These are phyloP conservation scores for Yamadazyma sp. DNA, from an alignment of 805 yeast genomes.

Conservation along the genomic window DNA sequence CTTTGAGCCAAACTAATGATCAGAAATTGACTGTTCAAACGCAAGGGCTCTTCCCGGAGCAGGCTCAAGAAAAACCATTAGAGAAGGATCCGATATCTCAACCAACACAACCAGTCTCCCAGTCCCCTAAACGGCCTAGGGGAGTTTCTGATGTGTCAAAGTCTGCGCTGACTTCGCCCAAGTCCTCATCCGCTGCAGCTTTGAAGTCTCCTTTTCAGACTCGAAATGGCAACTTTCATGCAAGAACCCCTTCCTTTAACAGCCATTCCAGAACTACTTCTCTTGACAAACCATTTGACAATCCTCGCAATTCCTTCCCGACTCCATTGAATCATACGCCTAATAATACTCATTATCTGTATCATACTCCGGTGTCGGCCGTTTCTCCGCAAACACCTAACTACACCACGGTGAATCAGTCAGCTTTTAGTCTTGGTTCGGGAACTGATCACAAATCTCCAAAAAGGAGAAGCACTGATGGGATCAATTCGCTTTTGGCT, in stretches of 20 bases:
- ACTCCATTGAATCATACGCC: too few relatives aligned
- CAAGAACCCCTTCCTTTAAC: too few relatives aligned
- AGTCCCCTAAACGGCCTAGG: background rate
- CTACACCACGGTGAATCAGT: slow-evolving; percentile 1
- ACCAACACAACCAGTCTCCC: background rate
- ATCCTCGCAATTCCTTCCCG: too few relatives aligned
- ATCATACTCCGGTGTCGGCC: slow-evolving; percentile 1
- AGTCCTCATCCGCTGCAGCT: slow-evolving; percentile 10
- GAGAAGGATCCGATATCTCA: too few relatives aligned
- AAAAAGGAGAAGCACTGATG: slow-evolving; percentile 13
- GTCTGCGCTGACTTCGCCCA: slow-evolving; percentile 4
- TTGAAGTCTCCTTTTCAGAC: slow-evolving; percentile 5
- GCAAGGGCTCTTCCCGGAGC: background rate
- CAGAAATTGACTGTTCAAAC: too few relatives aligned
- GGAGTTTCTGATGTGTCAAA: too few relatives aligned
- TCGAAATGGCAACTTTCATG: slow-evolving; percentile 1
- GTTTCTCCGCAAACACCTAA: slow-evolving; percentile 8
- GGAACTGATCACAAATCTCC: background rate
- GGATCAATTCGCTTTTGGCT: slow-evolving; percentile 31
- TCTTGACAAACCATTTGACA: slow-evolving; percentile 9
- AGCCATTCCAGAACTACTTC: slow-evolving; percentile 6
- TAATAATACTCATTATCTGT: background rate
- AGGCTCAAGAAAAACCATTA: too few relatives aligned
- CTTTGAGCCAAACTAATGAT: slow-evolving; percentile 16
- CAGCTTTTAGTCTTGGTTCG: background rate